Evolutionary conservation across 306 rosid species (phyloP), one percentile per base, ranked within the genome.

Genomic region (Sicyos baderoa): DNA sequence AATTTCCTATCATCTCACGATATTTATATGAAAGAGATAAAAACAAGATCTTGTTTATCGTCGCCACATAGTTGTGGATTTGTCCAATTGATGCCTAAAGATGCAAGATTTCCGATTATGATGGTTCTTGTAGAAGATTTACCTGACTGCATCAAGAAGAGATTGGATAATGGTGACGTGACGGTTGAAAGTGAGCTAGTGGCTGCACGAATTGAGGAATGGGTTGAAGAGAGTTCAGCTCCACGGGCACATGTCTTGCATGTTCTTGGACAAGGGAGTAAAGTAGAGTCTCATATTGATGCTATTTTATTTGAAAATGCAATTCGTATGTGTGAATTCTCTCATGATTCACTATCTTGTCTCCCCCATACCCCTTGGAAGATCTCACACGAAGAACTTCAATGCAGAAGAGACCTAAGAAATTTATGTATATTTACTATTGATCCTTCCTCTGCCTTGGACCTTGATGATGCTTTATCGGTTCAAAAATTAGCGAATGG

Each of bases 381-480:
- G 78, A 78, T 93, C 40, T 91, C 97, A 2, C 77, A 2, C 22
- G 79, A 76, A 72, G 98, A 89, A 78, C 54, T 85, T 35, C 68
- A 76, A 51, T 72, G 72, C 53, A 88, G 98, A 85, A 73, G 56
- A 75, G 97, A 93, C 75, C 87, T 89, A 45, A 83, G 97, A 63
- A 84, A 86, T 72, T 63, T 86, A 80, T 93, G 97, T 64, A 62
- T 82, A 74, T 86, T 89, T 77, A 85, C 97, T 44, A 85, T 93
- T 67, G 98, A 93, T 80, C 98, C 97, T 77, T 80, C 88, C 23
- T 72, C 91, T 74, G 91, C 97, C 60, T 83, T 84, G 32, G 98
- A 89, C 73, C 84, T 93, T 75, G 98, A 93, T 75, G 98, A 93
- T 84, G 98, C 98, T 55, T 79, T 93, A 40, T 89, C 96, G 12